phyloP scores from a whole-genome alignment of 768 basidiomycete genomes.

The Trametes coccinea region DNA sequence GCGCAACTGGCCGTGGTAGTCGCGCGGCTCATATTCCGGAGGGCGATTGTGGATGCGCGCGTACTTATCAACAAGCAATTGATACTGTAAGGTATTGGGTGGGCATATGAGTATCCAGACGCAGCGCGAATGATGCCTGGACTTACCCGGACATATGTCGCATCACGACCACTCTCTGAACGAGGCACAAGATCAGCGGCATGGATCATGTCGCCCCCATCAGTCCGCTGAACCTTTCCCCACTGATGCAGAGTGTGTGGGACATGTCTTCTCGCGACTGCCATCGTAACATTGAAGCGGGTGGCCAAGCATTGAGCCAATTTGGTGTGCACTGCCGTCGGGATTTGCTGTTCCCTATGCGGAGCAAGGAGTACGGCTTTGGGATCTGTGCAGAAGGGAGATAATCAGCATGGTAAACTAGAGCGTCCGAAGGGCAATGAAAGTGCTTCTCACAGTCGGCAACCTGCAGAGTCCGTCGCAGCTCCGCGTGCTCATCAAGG shows the following conservation, averaged over 20 bases:
- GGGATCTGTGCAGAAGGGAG: background rate
- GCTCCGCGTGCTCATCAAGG: too few relatives aligned
- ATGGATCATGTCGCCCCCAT: slow-evolving; percentile 1
- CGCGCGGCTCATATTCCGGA: background rate
- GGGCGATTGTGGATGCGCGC: slow-evolving; percentile 16
- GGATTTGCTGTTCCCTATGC: background rate
- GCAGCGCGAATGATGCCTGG: too few relatives aligned
- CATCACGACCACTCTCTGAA: background rate
- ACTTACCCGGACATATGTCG: slow-evolving; percentile 1
- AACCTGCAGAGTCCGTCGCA: too few relatives aligned
- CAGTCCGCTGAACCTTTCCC: background rate
- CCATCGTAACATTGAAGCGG: background rate
- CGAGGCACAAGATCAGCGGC: background rate
- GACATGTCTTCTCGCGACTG: background rate
- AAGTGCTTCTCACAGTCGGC: too few relatives aligned
- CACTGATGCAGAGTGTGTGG: background rate
- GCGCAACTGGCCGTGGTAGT: slow-evolving; percentile 38
- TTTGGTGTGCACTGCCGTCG: background rate
- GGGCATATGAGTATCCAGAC: too few relatives aligned
- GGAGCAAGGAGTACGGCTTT: background rate
- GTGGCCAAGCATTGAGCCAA: background rate
- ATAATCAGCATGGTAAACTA: background rate
- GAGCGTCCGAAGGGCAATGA: too few relatives aligned
- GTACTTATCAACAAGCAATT: slow-evolving; percentile 34
- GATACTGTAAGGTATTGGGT: slow-evolving; percentile 29